phyloP scores from a whole-genome alignment of 2,329 filamentous ascomycete species.

The Daldinia eschscholtzii region DNA sequence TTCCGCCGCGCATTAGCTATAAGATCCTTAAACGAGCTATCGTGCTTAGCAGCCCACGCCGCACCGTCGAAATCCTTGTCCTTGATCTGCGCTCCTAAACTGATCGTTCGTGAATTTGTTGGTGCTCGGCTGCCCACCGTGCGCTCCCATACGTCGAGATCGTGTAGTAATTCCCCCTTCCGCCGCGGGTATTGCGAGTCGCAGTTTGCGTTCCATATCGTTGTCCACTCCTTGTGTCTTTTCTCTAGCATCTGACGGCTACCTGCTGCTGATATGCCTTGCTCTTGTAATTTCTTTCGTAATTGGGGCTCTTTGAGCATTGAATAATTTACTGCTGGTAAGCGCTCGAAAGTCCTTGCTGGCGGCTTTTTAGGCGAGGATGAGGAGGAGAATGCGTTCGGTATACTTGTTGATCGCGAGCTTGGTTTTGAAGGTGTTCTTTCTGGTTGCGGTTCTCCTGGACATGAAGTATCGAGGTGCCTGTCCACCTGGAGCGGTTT shows the following conservation, averaged over 20 bases:
- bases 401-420: constrained; percentile 37
- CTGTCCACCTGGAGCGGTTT: constrained; percentile 80
- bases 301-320: constrained; percentile 84
- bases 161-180: constrained; percentile 78
- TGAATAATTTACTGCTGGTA: constrained; percentile 87
- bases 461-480: constrained; percentile 79
- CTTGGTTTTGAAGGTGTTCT: constrained; percentile 17
- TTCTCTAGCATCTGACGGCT: constrained; percentile 77
- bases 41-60: constrained; percentile 80
- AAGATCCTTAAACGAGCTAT: constrained; percentile 80
- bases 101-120: constrained; percentile 54
- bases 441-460: constrained; percentile 55
- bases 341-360: constrained; percentile 66
- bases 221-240: constrained; percentile 93
- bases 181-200: constrained; percentile 81
- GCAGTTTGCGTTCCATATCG: constrained; percentile 96
- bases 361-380: constrained; percentile 40
- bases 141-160: constrained; percentile 88
- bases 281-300: constrained; percentile 82
- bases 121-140: constrained; percentile 76
- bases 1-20: constrained; percentile 80
- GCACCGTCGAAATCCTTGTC: constrained; percentile 89
- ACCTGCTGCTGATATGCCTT: constrained; percentile 81
- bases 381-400: constrained; percentile 37
- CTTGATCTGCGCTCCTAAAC: constrained; percentile 70